phyloP scores from a whole-genome alignment of 176 grass and related monocot genomes.

The Oryza punctata region DNA sequence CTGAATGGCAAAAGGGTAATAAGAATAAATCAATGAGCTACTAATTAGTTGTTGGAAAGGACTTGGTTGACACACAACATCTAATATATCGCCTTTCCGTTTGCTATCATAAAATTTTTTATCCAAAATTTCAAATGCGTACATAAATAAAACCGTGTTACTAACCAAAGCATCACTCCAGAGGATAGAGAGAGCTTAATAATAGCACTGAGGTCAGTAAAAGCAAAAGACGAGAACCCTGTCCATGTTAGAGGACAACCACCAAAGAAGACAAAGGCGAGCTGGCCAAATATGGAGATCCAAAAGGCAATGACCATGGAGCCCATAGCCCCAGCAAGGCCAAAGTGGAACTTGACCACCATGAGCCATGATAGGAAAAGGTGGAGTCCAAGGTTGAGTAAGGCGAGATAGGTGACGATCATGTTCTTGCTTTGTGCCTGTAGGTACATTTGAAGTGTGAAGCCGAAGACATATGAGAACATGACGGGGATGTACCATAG shows the following conservation, averaged over 20 bases:
- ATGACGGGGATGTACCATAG: slow-evolving; percentile 73
- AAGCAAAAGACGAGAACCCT: slow-evolving; percentile 52
- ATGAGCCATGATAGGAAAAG: slow-evolving; percentile 57
- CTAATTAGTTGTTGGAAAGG: too few species aligned
- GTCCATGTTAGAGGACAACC: slow-evolving; percentile 75
- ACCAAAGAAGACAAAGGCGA: slow-evolving; percentile 62
- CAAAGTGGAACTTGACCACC: slow-evolving; percentile 37
- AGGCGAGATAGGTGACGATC: slow-evolving; percentile 64
- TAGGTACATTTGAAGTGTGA: slow-evolving; percentile 85
- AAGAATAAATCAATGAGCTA: not conserved
- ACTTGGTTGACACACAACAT: too few species aligned
- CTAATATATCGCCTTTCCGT: too few species aligned
- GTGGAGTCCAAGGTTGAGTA: slow-evolving; percentile 60
- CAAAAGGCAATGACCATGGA: slow-evolving; percentile 67
- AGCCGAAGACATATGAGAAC: slow-evolving; percentile 51
- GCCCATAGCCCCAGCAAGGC: slow-evolving; percentile 55
- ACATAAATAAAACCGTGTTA: not conserved
- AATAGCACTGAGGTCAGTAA: slow-evolving; percentile 49
- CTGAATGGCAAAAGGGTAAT: slow-evolving; percentile 37
- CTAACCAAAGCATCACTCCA: slow-evolving; percentile 87
- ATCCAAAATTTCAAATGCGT: not conserved
- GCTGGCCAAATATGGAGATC: slow-evolving; percentile 56
- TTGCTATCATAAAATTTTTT: too few species aligned
- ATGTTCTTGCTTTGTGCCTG: slow-evolving; percentile 81
- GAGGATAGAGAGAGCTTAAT: slow-evolving; percentile 77